Base-by-base conservation (phyloP, 2,329 filamentous ascomycete genomes). In the Dactylella cylindrospora region DNA sequence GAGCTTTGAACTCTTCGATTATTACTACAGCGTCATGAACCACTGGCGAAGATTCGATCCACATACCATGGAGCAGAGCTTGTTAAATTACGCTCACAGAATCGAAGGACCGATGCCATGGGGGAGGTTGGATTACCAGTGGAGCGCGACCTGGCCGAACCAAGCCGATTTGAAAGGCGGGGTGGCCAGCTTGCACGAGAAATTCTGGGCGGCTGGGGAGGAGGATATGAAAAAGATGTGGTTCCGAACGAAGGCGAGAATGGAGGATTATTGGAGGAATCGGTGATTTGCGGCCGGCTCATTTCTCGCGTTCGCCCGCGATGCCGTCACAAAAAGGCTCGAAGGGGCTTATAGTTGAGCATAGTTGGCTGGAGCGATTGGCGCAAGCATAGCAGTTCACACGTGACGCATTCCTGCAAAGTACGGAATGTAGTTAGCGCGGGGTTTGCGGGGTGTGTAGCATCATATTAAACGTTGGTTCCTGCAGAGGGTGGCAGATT, bases 61-160 rank as follows among this genome's bases (percentile, higher is more conserved):
- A 0, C 67, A 68, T 15, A 72, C 70, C 12, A 73, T 73, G 64
- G 75, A 76, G 60, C 75, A 77, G 65, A 73, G 72, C 55, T 66
- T 77, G 20, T 67, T 76, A 13, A 76, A 76, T 65, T 76, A 77
- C 64, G 75, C 73, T 1, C 74, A 75, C 60, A 69, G 74, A 7
- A 59, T 70, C 5, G 67, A 70, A 7, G 74, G 74, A 0, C 67
- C 72, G 8, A 76, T 76, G 74, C 74, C 74, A 0, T 76, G 75
- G 75, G 66, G 68, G 13, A 70, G 73, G 47, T 49, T 76, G 40
- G 66, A 73, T 45, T 70, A 69, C 47, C 68, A 67, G 12, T 76
- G 75, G 75, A 75, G 70, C 53, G 70, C 73, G 3, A 73, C 71
- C n/a, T 71, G 72, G 66, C 72, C 73, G 12, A 73, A 66, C 35